A percentile compares a stretch with the other conserved stretches of the same genome.
phyloP scores from a whole-genome alignment of 345 rosid species.

The Brassica rapa region DNA sequence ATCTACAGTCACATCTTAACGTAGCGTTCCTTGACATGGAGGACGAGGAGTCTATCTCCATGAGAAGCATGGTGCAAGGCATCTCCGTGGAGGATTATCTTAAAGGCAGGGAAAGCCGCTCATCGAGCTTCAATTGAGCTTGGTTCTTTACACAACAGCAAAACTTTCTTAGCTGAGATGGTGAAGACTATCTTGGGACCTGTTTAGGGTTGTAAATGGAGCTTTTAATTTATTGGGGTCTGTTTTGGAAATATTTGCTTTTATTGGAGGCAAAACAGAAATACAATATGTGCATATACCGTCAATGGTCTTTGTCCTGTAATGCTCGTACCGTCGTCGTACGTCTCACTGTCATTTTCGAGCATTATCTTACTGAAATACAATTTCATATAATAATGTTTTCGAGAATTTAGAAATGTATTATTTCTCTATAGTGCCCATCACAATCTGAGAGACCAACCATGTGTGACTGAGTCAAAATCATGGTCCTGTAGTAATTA shows the following conservation, averaged over 20 bases:
- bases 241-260: not conserved
- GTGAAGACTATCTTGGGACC: slow-evolving; percentile 14
- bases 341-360: slow-evolving; percentile 8
- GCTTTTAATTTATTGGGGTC: not conserved
- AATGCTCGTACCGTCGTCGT: not conserved
- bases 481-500: not conserved
- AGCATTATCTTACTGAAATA: slow-evolving; percentile 9
- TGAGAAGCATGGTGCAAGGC: slow-evolving; percentile 59
- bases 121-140: slow-evolving; percentile 73
- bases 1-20: slow-evolving; percentile 81
- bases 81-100: slow-evolving; percentile 79
- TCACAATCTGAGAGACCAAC: slow-evolving; percentile 15
- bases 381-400: not conserved
- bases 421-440: slow-evolving; percentile 5
- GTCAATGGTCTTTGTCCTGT: slow-evolving; percentile 1
- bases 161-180: slow-evolving; percentile 2
- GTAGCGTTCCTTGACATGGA: slow-evolving; percentile 75
- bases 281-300: not conserved
- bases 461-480: slow-evolving; percentile 17
- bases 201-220: not conserved
- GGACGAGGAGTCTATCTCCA: slow-evolving; percentile 59
- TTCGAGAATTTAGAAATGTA: not conserved
- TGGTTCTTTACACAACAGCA: not conserved
- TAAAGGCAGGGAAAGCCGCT: slow-evolving; percentile 79
- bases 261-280: not conserved